Base-by-base conservation (phyloP, 1,284 basidiomycete genomes). In the Pseudozyma tsukubaensis region DNA sequence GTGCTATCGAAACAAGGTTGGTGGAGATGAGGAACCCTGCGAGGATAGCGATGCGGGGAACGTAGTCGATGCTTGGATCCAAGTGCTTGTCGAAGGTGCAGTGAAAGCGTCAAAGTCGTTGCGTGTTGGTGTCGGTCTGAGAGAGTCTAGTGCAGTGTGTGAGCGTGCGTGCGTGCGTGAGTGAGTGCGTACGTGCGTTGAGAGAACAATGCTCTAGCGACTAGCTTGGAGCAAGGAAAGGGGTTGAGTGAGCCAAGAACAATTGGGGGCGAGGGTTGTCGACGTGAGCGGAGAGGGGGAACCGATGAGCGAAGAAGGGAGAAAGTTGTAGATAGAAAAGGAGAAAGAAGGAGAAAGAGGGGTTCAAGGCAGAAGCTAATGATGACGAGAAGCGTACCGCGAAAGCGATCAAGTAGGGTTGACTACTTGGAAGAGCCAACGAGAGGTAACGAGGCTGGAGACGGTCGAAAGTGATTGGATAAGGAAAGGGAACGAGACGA, bases 311-410 rank as follows among this genome's bases (percentile, higher is more conserved):
- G 7, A 42, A 14, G n/a, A 9, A 12, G 39, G 34, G 35, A 37
- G 34, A 12, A 32, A 13, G 36, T 16, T 7, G 19, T 24, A 45
- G 19, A 21, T 45, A 13, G 14, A 42, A 29, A 29, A 29, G 24
- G 29, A 37, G 39, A 40, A 24, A 50, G 42, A 40, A 19, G 56
- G 21, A 11, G 24, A 43, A 47, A 43, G 45, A 49, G 43, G 49
- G 50, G 42, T 52, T 50, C 32, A 35, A 43, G 37, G 16, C 43
- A 39, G 48, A 29, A 50, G 56, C 18, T 37, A 37, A 44, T 32
- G 42, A 62, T 62, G 60, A 55, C 53, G 53, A 50, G 16, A 21
- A 21, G 47, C 39, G 43, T 47, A 53, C 44, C 50, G 48, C 32
- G 36, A 49, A 48, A 40, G 29, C 12, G 13, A 21, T 24, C 44